Evolutionary conservation across 805 yeast genomes (phyloP).

Genomic region (Maudiozyma bulderi): DNA sequence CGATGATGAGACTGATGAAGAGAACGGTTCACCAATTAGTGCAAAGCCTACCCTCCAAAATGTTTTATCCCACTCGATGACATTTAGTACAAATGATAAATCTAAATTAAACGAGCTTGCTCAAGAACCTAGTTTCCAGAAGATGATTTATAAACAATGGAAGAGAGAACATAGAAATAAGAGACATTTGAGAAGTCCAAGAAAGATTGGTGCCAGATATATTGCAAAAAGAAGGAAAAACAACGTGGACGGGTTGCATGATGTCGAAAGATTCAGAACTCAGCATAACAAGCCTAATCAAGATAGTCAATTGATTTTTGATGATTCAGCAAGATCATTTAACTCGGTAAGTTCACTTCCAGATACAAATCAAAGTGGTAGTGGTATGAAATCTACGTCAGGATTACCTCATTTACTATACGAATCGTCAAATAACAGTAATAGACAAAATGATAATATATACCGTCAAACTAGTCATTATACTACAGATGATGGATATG

Average conservation of each 20-base stretch:
- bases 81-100: slow-evolving; percentile 9
- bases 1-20: slow-evolving; percentile 22
- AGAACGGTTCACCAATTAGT: slow-evolving; percentile 7
- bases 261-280: slow-evolving; percentile 1
- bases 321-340: background rate
- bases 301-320: too few species aligned
- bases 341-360: background rate
- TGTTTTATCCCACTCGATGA: slow-evolving; percentile 6
- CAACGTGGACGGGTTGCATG: slow-evolving; percentile 18
- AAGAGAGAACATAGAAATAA: slow-evolving; percentile 23
- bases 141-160: slow-evolving; percentile 29
- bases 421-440: background rate
- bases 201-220: slow-evolving; percentile 1
- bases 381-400: background rate
- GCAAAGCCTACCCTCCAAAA: slow-evolving; percentile 5
- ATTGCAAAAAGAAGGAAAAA: slow-evolving; percentile 1
- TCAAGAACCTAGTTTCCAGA: slow-evolving; percentile 43
- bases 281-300: background rate
- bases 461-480: background rate
- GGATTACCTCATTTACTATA: background rate
- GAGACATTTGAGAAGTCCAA: slow-evolving; percentile 9
- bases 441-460: background rate
- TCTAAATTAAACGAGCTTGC: slow-evolving; percentile 15
- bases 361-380: too few species aligned
- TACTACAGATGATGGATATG: background rate